Conservation (phyloP, 495 filamentous ascomycete species). For the Aspergillus heteromorphus region DNA sequence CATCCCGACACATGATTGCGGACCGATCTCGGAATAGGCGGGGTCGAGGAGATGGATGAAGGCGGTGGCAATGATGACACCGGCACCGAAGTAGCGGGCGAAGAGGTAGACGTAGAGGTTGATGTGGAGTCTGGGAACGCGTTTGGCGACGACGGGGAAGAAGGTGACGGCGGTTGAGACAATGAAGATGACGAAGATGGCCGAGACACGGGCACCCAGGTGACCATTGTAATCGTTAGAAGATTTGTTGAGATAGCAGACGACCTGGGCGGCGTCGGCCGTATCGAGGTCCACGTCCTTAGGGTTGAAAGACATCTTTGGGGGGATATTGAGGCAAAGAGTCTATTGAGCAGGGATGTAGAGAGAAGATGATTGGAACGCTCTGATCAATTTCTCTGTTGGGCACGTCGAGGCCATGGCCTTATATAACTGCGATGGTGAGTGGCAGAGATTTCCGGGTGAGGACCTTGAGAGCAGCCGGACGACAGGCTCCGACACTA, state of each 20-base stretch:
- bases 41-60: constrained; percentile 55
- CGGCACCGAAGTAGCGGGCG: constrained; percentile 65
- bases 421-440: not conserved
- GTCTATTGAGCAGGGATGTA: too few relatives aligned
- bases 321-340: not conserved
- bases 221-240: constrained; percentile 41
- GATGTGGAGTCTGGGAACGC: constrained; percentile 28
- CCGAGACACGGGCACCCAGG: constrained; percentile 36
- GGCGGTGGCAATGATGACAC: constrained; percentile 68
- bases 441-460: not conserved
- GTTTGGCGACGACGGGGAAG: constrained; percentile 60
- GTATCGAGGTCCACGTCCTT: constrained; percentile 35
- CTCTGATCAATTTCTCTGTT: not conserved
- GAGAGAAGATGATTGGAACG: not conserved
- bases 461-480: not conserved
- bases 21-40: constrained; percentile 48
- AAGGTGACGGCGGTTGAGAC: constrained; percentile 43
- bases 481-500: not conserved
- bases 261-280: constrained; percentile 25
- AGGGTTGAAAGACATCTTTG: constrained; percentile 31
- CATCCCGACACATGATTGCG: constrained; percentile 47
- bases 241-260: constrained; percentile 32
- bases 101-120: constrained; percentile 66
- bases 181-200: constrained; percentile 41
- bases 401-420: not conserved